Base-by-base conservation (phyloP, 352 stramenopile genomes). In the Plasmopara muralis region DNA sequence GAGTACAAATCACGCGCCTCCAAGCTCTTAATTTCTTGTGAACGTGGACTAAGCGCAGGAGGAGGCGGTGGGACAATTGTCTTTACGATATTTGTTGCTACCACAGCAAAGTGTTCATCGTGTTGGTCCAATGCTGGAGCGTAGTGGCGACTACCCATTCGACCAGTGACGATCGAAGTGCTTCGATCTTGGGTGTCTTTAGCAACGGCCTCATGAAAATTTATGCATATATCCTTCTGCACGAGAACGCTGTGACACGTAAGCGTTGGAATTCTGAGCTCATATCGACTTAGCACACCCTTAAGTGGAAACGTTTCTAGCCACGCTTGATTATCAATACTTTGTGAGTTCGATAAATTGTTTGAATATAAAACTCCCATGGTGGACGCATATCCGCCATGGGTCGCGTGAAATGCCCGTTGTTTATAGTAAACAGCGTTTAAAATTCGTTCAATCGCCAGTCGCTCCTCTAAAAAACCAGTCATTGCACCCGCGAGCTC, bases 351-450 rank as follows among this genome's bases (percentile, higher is more conserved):
- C n/a, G 18, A 55, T 7, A 14, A n/a, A 30, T 31, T 9, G 12
- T 39, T 40, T 20, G 40, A 53, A 47, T 83, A 85, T 12, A 87
- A 33, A 31, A 67, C 61, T 13, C 60, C 53, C 48, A 83, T 70
- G 1, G 53, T 70, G 6, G 60, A 69, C 2, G 73, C 78, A 54
- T 72, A 89, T 2, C 52, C 50, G 4, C 68, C 55, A 30, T 84
- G 61, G 15, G 50, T 43, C 3, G 60, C 55, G 31, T 74, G 66
- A 46, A 77, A 86, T 20, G 52, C 59, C 13, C 70, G 72, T 60
- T 89, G 76, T 52, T 66, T 62, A 45, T 89, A 89, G 53, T 89
- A 89, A 44, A 89, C 62, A 6, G 71, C 70, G 37, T 87, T 67
- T 25, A 89, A 53, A 5, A 85, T 45, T 0, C 68, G 68, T 55